Evolutionary conservation across 805 yeast species (phyloP).

Genomic region (Sporopachydermia quercuum): DNA sequence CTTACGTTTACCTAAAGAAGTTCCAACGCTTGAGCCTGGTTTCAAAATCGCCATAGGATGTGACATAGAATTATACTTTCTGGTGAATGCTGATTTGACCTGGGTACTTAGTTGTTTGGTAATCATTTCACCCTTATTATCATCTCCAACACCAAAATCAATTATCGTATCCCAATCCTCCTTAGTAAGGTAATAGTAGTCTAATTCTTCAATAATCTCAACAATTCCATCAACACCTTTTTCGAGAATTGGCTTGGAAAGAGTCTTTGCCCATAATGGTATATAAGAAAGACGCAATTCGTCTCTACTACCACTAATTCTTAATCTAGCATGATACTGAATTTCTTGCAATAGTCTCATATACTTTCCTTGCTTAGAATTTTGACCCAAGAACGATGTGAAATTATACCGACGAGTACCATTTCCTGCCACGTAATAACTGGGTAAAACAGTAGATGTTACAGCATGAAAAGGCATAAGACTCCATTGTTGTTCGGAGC

Average conservation of each 20-base stretch:
- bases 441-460: constrained; percentile 72
- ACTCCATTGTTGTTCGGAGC: constrained; percentile 90
- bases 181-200: constrained; percentile 68
- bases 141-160: constrained; percentile 67
- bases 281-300: constrained; percentile 68
- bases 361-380: constrained; percentile 70
- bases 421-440: constrained; percentile 59
- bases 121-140: constrained; percentile 23
- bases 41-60: constrained; percentile 82
- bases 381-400: constrained; percentile 81
- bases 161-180: constrained; percentile 86
- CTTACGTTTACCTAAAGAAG: constrained; percentile 17
- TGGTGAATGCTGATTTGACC: constrained; percentile 76
- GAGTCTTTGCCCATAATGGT: constrained; percentile 41
- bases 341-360: constrained; percentile 70
- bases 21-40: constrained; percentile 44
- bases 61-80: constrained; percentile 55
- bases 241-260: constrained; percentile 42
- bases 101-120: constrained; percentile 58
- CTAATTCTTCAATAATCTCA: constrained; percentile 59
- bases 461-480: constrained; percentile 83
- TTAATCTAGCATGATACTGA: constrained; percentile 73
- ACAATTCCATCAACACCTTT: constrained; percentile 50
- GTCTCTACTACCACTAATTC: constrained; percentile 58
- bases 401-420: constrained; percentile 59